Evolutionary conservation across 257 asterid genomes (phyloP).

Genomic region (Knoxia roxburghii): DNA sequence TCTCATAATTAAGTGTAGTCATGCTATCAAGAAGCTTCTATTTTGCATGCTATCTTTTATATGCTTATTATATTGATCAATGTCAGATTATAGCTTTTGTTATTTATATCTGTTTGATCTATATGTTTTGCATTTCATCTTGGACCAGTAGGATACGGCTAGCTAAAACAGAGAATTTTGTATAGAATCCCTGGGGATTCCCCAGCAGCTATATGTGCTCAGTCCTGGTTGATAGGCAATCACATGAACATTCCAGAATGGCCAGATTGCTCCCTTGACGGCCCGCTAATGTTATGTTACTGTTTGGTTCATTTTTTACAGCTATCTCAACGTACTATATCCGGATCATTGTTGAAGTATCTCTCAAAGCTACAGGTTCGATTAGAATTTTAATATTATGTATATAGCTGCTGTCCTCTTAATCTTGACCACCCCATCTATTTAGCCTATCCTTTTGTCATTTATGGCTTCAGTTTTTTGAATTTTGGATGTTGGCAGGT

Average conservation of each 20-base stretch:
- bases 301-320: conserved; percentile 30
- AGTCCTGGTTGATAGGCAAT: neutral
- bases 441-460: conserved; percentile 1
- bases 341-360: conserved; percentile 84
- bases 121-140: neutral
- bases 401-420: conserved; percentile 15
- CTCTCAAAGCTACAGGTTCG: conserved; percentile 95
- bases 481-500: conserved; percentile 45
- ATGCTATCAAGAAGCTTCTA: neutral
- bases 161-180: neutral
- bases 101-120: neutral
- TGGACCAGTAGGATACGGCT: neutral
- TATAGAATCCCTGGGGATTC: neutral
- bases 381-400: conserved; percentile 4
- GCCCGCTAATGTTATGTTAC: neutral
- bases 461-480: conserved; percentile 11
- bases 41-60: no score
- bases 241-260: neutral
- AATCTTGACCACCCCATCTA: neutral
- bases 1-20: neutral
- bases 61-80: neutral
- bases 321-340: conserved; percentile 94
- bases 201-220: neutral
- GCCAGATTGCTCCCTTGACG: neutral
- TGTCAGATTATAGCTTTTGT: neutral